Conservation (phyloP, 352 stramenopile genomes). For the Globisporangium spiculum region DNA sequence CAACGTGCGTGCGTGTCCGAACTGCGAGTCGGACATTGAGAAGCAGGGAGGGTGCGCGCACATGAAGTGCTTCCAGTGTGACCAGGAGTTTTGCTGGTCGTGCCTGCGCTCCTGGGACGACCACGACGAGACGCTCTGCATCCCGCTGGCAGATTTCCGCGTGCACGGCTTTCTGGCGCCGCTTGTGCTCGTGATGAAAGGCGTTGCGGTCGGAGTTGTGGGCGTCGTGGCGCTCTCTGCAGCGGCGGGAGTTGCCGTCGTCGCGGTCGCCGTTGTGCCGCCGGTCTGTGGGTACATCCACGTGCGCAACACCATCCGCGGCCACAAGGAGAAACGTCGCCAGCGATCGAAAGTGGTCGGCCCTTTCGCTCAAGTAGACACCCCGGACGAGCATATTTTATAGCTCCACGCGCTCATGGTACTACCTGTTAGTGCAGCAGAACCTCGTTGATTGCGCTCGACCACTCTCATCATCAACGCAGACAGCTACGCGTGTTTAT, state of each 20-base stretch:
- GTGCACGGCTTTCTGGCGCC: constrained; percentile 55
- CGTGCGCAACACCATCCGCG: constrained; percentile 25
- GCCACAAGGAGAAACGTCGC: background rate
- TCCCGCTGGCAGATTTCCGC: constrained; percentile 62
- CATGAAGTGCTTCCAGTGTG: constrained; percentile 86
- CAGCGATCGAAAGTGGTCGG: background rate
- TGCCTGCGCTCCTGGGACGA: constrained; percentile 64
- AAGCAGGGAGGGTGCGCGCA: constrained; percentile 84
- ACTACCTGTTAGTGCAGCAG: too few species aligned
- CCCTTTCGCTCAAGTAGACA: background rate
- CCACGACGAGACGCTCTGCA: constrained; percentile 76
- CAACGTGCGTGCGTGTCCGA: constrained; percentile 69
- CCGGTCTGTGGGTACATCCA: constrained; percentile 57
- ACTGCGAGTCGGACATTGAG: constrained; percentile 71
- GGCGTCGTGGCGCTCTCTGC: constrained; percentile 47
- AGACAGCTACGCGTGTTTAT: too few species aligned
- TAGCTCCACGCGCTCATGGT: too few species aligned
- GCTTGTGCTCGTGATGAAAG: constrained; percentile 69
- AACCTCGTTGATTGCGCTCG: too few species aligned
- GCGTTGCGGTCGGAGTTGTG: constrained; percentile 42
- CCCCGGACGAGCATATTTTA: background rate
- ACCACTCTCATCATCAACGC: too few species aligned
- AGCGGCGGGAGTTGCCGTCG: constrained; percentile 20
- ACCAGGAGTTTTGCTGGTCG: constrained; percentile 83
- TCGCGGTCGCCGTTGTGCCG: constrained; percentile 63